Percentiles rank a stretch among this genome's conserved stretches.
Evolutionary conservation across 192 early-diverging fungal species (phyloP).

Genomic region (Glomus cerebriforme): DNA sequence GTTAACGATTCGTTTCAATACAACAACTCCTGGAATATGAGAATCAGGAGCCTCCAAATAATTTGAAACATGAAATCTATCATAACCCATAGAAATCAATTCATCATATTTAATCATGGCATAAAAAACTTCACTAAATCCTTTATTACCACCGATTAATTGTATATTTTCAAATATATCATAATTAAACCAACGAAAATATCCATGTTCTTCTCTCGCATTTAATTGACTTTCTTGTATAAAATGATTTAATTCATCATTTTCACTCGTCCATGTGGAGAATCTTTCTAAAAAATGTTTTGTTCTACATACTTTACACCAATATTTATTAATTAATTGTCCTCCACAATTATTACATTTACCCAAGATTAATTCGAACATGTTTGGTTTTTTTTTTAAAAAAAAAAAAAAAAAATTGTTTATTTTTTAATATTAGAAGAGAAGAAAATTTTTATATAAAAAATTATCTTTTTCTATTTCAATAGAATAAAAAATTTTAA

Average conservation of each 20-base stretch:
- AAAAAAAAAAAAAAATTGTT: neutral
- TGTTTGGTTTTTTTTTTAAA: neutral
- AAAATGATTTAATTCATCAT: neutral
- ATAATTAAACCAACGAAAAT: neutral
- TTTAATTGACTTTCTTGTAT: conserved; percentile 10
- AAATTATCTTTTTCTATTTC: too few relatives aligned
- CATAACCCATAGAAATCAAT: too few relatives aligned
- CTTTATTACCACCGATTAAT: neutral
- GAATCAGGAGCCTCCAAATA: neutral
- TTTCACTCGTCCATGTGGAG: neutral
- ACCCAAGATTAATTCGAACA: neutral
- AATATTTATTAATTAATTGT: neutral
- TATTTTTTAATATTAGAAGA: too few relatives aligned
- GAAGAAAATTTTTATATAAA: too few relatives aligned
- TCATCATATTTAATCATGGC: neutral
- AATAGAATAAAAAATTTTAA: too few relatives aligned
- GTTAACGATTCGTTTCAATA: neutral
- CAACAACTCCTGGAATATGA: neutral
- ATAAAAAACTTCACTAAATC: neutral
- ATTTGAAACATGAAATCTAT: neutral
- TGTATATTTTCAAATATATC: neutral
- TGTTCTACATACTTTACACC: conserved; percentile 3
- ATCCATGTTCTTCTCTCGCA: neutral
- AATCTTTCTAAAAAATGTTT: neutral
- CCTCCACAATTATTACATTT: neutral